Evolutionary conservation across 2,329 filamentous ascomycete species (phyloP).

Genomic region (Diatrype stigma): DNA sequence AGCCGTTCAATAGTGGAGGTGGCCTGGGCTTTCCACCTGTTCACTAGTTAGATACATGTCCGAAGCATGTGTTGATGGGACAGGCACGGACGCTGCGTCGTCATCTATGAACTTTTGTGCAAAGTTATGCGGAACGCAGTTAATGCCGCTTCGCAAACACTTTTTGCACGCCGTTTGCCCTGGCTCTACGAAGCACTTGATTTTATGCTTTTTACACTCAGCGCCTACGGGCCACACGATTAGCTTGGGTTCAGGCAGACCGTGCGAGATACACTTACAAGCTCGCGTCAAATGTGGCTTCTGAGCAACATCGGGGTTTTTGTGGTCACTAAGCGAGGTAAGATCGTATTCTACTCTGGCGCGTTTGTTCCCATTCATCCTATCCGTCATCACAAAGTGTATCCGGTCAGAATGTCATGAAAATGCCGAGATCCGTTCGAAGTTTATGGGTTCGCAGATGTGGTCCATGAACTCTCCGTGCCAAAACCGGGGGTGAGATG

Average conservation of each 20-base stretch:
- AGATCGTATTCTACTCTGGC: not conserved
- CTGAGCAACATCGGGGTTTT: not conserved
- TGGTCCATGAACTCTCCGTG: too few relatives aligned
- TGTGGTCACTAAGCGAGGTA: not conserved
- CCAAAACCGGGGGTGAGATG: too few relatives aligned
- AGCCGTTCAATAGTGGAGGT: slow-evolving; percentile 10
- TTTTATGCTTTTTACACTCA: slow-evolving; percentile 15
- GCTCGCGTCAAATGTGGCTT: not conserved
- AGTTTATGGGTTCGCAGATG: too few relatives aligned
- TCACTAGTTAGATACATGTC: not conserved
- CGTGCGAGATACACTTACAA: not conserved
- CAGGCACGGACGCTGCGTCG: slow-evolving; percentile 8
- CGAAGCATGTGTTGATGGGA: too few relatives aligned
- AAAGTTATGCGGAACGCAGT: slow-evolving; percentile 14
- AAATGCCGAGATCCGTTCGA: too few relatives aligned
- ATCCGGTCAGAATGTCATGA: not conserved
- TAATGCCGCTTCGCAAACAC: slow-evolving; percentile 10
- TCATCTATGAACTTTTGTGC: slow-evolving; percentile 15
- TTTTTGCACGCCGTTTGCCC: slow-evolving; percentile 2
- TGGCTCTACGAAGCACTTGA: slow-evolving; percentile 1
- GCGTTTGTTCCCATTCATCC: not conserved
- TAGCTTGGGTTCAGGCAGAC: not conserved
- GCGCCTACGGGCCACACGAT: slow-evolving; percentile 3
- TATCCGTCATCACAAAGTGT: not conserved
- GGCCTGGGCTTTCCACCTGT: slow-evolving; percentile 13